Evolutionary conservation across 768 basidiomycete genomes (phyloP).

Genomic region (Filobasidium wieringae): DNA sequence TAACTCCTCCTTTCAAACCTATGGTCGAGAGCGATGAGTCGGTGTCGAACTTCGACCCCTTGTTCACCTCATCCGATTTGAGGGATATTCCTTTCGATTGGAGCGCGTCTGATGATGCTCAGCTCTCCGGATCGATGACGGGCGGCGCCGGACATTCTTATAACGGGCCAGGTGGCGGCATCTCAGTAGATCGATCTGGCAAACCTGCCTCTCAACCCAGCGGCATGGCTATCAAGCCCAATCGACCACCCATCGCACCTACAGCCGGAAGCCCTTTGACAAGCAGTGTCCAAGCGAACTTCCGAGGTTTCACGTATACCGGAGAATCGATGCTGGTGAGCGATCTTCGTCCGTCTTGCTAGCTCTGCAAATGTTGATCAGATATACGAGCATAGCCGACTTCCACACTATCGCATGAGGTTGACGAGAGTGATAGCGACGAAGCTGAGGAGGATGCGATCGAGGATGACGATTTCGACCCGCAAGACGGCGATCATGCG

Average conservation of each 20-base stretch:
- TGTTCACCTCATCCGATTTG: conserved; percentile 88
- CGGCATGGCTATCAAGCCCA: conserved; percentile 29
- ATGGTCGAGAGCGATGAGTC: conserved; percentile 96
- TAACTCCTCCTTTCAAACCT: conserved; percentile 95
- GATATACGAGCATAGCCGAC: conserved; percentile 17
- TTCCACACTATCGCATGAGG: conserved; percentile 22
- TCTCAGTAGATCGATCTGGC: conserved; percentile 11
- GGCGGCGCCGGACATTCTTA: conserved; percentile 28
- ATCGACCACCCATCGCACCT: conserved; percentile 21
- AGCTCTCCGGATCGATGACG: neutral
- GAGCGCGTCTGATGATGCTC: conserved; percentile 39
- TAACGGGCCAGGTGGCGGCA: conserved; percentile 34
- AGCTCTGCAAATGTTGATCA: neutral
- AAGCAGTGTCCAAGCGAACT: conserved; percentile 89
- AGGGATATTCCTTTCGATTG: conserved; percentile 50
- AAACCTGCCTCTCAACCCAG: neutral
- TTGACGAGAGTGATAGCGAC: conserved; percentile 25
- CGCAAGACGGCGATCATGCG: conserved; percentile 28
- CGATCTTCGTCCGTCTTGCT: neutral
- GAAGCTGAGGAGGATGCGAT: conserved; percentile 42
- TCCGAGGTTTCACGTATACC: conserved; percentile 68
- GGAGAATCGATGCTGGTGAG: conserved; percentile 40
- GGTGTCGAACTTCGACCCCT: conserved; percentile 94
- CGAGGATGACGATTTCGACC: conserved; percentile 45
- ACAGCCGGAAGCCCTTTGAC: conserved; percentile 59